Evolutionary conservation across 108 stramenopile species (phyloP), one percentile per base, ranked within the genome.

Genomic region (Pseudonitzschia delicatissima): DNA sequence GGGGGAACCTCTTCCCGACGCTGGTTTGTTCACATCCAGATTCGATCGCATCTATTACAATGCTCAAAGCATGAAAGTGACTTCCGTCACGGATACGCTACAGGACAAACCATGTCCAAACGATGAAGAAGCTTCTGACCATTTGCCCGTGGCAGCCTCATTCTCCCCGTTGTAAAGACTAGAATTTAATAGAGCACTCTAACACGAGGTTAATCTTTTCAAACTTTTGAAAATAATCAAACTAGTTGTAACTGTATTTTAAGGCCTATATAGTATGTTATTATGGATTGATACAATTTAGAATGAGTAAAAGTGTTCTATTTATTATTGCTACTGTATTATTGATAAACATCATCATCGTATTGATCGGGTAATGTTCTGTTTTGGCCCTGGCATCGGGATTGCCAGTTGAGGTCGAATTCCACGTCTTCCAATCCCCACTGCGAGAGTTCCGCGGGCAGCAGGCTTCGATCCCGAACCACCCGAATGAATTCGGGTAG

Each of bases 1-100:
- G 48, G 88, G 81, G 18, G 87, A 93, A 45, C 88, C 93, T 15
- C 76, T 94, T 12, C 84, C 85, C 13, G 86, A 86, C 20, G 71
- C 49, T 3, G 85, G 90, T n/a, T 59, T 83, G 11, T 96, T 94
- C 67, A 53, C 76, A 20, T 87, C 89, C 18, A 68, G 96, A 13
- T 95, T 87, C 70, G 96, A 96, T 67, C 83, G 92, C 39, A 88
- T 96, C 66, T 96, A 95, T 57, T 89, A 85, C 45, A 77, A 71
- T 21, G 57, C 60, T 37, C 21, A 28, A 20, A 72, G 84, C 9
- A 29, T 91, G 9, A 20, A 45, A 29, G 86, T 89, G 51, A 45
- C 65, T 23, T 80, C 87, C 29, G 85, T 95, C 21, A 25, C 87
- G 44, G 85, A 91, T 63, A 80, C 78, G 35, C 26, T 74, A 12